Evolutionary conservation across 179 eudicot genomes (phyloP).

Genomic region (Patellifolia procumbens): DNA sequence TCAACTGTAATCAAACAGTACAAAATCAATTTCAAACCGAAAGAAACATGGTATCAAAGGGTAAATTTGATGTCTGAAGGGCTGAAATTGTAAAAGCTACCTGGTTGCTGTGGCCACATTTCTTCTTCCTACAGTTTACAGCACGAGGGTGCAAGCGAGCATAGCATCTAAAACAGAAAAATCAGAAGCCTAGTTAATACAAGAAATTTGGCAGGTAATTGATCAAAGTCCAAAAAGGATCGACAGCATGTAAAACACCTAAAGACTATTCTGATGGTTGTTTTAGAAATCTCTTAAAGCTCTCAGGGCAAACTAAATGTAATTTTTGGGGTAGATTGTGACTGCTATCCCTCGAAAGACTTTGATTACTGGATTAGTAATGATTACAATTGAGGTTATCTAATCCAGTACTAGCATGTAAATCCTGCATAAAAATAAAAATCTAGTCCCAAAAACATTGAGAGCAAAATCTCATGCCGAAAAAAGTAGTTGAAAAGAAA

Average conservation of each 20-base stretch:
- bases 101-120: constrained; percentile 63
- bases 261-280: no score
- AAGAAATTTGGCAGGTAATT: background rate
- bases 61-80: no score
- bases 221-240: background rate
- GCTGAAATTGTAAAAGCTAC: constrained; percentile 2
- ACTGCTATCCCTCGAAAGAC: no score
- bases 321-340: no score
- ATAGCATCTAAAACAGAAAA: constrained; percentile 40
- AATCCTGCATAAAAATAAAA: background rate
- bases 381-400: no score
- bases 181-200: background rate
- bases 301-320: no score
- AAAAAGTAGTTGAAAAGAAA: background rate
- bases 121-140: constrained; percentile 55
- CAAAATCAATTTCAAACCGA: background rate
- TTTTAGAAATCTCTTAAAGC: no score
- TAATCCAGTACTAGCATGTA: no score
- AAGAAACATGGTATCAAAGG: background rate
- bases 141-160: constrained; percentile 59
- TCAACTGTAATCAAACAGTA: constrained; percentile 34
- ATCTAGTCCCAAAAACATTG: background rate
- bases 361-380: no score
- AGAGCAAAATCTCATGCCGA: background rate
- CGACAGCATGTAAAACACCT: background rate